Conservation (phyloP, 371 early-diverging fungal species). For the Rhizopus stolonifer region DNA sequence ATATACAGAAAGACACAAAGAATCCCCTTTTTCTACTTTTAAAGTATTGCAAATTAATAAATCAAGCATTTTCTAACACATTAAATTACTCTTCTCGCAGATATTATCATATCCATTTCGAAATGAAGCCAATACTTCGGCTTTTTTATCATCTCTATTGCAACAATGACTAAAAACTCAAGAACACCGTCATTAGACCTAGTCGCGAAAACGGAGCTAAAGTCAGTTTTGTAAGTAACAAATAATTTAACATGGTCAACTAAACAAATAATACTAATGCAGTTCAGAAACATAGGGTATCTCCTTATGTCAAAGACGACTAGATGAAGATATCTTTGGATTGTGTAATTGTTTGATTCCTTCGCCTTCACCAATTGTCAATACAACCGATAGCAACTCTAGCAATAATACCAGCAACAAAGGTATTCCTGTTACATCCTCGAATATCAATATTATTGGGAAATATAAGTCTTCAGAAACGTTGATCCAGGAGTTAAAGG, state of each 20-base stretch:
- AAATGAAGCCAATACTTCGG: background rate
- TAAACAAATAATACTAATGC: constrained; percentile 11
- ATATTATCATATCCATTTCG: constrained; percentile 7
- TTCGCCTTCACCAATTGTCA: constrained; percentile 4
- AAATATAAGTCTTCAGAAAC: constrained; percentile 8
- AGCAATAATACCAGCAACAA: no score
- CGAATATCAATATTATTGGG: no score
- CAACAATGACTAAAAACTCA: background rate
- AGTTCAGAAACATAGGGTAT: constrained; percentile 10
- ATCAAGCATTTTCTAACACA: constrained; percentile 12
- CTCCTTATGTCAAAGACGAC: constrained; percentile 4
- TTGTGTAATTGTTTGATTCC: constrained; percentile 11
- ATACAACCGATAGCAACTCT: constrained; percentile 10
- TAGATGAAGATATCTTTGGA: constrained; percentile 5
- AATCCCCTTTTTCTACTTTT: no score
- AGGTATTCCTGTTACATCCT: no score
- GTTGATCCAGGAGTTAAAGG: constrained; percentile 4
- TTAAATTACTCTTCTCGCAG: constrained; percentile 9
- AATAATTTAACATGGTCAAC: constrained; percentile 8
- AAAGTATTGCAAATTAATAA: no score
- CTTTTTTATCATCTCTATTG: constrained; percentile 1
- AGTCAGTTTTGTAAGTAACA: background rate
- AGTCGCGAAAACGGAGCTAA: constrained; percentile 8
- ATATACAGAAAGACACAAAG: no score
- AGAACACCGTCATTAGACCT: constrained; percentile 3